Percentiles rank a stretch among this genome's conserved stretches.
These are phyloP conservation scores for Saraca asoca DNA, from an alignment of 331 rosid genomes.

Conservation along the genomic window DNA sequence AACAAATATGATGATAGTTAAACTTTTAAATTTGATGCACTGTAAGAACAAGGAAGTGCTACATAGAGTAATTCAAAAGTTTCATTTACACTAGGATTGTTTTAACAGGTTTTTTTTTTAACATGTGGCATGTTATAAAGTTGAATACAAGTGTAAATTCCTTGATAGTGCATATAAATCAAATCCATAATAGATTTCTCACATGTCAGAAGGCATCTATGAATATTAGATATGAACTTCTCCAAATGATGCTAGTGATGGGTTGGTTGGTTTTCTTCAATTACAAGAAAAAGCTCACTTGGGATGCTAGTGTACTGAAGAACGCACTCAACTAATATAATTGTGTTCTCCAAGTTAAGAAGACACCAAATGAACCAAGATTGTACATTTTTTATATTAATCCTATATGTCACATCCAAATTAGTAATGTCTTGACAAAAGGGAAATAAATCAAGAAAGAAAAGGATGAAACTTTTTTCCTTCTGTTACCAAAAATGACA, in stretches of 20 bases:
- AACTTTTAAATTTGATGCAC: no score
- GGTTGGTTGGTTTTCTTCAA: conserved; percentile 45
- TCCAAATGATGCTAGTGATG: conserved; percentile 48
- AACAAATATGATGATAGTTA: no score
- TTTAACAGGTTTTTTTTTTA: no score
- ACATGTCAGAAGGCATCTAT: conserved; percentile 47
- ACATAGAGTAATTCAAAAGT: no score
- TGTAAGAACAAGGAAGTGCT: no score
- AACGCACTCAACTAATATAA: conserved; percentile 65
- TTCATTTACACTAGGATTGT: no score
- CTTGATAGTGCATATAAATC: no score
- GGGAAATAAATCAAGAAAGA: not conserved
- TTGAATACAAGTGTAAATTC: no score
- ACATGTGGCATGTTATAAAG: no score
- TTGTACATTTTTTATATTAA: conserved; percentile 49
- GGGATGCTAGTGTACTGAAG: conserved; percentile 51
- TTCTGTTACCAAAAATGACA: not conserved
- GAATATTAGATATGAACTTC: conserved; percentile 47
- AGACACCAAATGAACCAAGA: conserved; percentile 46
- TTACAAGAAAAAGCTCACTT: conserved; percentile 58
- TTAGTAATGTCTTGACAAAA: conserved; percentile 52
- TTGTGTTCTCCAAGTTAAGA: conserved; percentile 55
- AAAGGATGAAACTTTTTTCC: no score
- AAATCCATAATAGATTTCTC: not conserved
- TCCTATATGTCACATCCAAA: conserved; percentile 59